phyloP scores from a whole-genome alignment of 2,329 filamentous ascomycete genomes.

The Shiraia bambusicola region DNA sequence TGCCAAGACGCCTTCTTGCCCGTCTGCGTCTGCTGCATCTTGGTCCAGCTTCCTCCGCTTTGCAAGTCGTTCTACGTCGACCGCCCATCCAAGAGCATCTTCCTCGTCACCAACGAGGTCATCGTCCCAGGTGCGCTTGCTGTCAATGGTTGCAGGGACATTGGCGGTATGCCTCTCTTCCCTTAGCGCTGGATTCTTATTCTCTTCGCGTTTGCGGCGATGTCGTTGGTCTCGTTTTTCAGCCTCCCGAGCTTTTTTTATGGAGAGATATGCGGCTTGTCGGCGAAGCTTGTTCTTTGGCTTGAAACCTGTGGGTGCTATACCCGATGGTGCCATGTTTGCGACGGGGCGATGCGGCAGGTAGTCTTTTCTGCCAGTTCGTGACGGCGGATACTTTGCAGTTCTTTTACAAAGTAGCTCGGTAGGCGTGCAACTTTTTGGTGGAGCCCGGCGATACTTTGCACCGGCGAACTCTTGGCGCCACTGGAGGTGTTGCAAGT shows the following conservation, averaged over 20 bases:
- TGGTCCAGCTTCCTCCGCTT: conserved; percentile 49
- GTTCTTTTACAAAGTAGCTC: no score
- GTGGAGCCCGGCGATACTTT: conserved; percentile 17
- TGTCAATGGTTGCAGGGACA: conserved; percentile 57
- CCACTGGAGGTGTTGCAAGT: conserved; percentile 9
- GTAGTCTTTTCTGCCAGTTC: no score
- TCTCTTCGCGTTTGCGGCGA: conserved; percentile 79
- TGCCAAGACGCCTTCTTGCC: conserved; percentile 35
- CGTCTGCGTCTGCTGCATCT: conserved; percentile 32
- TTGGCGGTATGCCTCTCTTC: conserved; percentile 74
- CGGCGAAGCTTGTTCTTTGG: conserved; percentile 78
- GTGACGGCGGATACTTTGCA: no score
- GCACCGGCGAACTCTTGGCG: conserved; percentile 18
- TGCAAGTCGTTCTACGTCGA: conserved; percentile 48
- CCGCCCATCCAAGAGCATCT: conserved; percentile 47
- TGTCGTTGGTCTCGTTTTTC: conserved; percentile 75
- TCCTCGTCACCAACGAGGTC: conserved; percentile 50
- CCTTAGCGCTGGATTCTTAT: conserved; percentile 74
- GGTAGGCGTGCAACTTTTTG: conserved; percentile 16
- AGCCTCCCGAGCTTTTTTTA: conserved; percentile 75
- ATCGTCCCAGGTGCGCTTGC: conserved; percentile 77
- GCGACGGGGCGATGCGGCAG: neutral
- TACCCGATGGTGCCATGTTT: conserved; percentile 54
- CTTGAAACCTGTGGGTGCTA: conserved; percentile 54
- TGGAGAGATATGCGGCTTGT: conserved; percentile 73